Evolutionary conservation across 108 stramenopile genomes (phyloP), one percentile per base, ranked within the genome.

Genomic region (Mediolabrus comicus): DNA sequence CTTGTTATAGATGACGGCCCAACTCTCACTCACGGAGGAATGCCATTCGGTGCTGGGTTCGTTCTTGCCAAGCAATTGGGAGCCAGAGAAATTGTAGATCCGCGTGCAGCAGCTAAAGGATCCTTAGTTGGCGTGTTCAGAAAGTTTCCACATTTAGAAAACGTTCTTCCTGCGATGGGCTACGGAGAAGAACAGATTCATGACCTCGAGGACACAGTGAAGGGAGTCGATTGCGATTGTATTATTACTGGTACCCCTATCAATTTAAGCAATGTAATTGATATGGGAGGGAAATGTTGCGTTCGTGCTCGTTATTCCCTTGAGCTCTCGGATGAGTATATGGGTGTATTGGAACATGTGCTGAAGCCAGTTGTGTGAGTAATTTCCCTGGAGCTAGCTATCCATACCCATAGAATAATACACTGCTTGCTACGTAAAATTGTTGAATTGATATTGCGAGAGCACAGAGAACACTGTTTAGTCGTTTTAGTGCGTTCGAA

Each of bases 1-100:
- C 41, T 84, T 29, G 83, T 84, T 0, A 55, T 84, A 57, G 83
- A 84, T 41, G 83, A 84, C 43, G 83, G 83, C 9, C 83, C 83
- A 16, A 84, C 83, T 3, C 63, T 84, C 3, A 84, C 83, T 4
- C 83, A 84, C 52, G 83, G 83, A 5, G 83, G 83, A 13, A 81
- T 84, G 79, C 69, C 83, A 3, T 84, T 75, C 68, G 83, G 83
- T 12, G 83, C 83, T 3, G 83, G 83, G 1, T 84, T 32, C 26
- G 83, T 74, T 19, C 67, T 84, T n/a, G 79, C 79, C 24, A 77
- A 80, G 29, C 60, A 80, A 17, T 56, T 81, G 35, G 79, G 79
- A 32, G 83, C 79, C 12, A 14, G 5, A 4, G 82, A 83, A 39
- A 77, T 81, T 38, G 83, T 84, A 1, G 83, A 84, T 62, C 83